Evolutionary conservation across 495 filamentous ascomycete genomes (phyloP).

Genomic region (Penicillium silybi): DNA sequence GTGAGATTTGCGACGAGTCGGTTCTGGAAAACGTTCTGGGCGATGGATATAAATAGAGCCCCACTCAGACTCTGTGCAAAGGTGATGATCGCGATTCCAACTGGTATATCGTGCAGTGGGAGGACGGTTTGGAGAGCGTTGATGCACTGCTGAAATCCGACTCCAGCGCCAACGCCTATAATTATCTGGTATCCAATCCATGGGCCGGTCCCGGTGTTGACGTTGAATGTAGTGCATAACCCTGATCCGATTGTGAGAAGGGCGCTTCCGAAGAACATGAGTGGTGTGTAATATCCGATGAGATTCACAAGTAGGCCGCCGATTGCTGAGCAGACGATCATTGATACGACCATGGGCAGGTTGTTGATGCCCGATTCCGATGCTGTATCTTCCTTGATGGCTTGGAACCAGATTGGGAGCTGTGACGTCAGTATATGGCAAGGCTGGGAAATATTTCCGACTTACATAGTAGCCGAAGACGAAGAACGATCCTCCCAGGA

Average conservation of each 20-base stretch:
- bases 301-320: conserved; percentile 56
- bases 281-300: conserved; percentile 73
- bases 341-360: conserved; percentile 65
- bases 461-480: conserved; percentile 55
- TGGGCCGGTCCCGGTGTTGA: conserved; percentile 39
- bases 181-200: conserved; percentile 82
- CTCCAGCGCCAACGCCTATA: conserved; percentile 63
- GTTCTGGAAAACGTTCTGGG: conserved; percentile 75
- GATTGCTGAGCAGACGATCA: conserved; percentile 58
- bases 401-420: conserved; percentile 88
- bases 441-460: neutral
- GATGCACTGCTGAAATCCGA: conserved; percentile 64
- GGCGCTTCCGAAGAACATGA: conserved; percentile 57
- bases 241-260: conserved; percentile 65
- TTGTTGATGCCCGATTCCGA: conserved; percentile 71
- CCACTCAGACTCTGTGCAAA: conserved; percentile 72
- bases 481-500: conserved; percentile 61
- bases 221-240: conserved; percentile 61
- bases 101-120: conserved; percentile 56
- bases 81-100: conserved; percentile 61
- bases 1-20: conserved; percentile 56
- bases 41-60: conserved; percentile 70
- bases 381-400: conserved; percentile 66
- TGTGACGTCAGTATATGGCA: conserved; percentile 27
- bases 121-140: conserved; percentile 70